phyloP scores from a whole-genome alignment of 2,329 filamentous ascomycete genomes.

The Fusarium pininemorale region DNA sequence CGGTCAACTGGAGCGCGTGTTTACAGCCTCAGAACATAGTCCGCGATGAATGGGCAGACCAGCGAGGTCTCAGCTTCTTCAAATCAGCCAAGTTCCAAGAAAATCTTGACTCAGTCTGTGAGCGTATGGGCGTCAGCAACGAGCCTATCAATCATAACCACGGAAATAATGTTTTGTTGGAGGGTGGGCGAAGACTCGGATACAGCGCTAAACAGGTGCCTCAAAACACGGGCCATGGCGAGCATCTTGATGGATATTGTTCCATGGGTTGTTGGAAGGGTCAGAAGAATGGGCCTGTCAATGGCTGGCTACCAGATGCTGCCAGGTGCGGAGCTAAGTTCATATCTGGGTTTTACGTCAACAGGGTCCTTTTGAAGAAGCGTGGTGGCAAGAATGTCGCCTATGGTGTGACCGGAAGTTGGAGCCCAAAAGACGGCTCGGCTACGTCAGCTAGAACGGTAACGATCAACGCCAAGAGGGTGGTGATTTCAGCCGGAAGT shows the following conservation, averaged over 20 bases:
- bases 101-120: not conserved
- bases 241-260: not conserved
- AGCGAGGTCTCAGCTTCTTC: not conserved
- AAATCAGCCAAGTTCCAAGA: not conserved
- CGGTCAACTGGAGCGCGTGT: not conserved
- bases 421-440: not conserved
- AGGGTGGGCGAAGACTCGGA: not conserved
- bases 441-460: not conserved
- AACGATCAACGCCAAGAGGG: not conserved
- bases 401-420: not conserved
- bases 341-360: not conserved
- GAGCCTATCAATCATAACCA: not conserved
- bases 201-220: not conserved
- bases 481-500: not conserved
- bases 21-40: not conserved
- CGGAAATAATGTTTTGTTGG: not conserved
- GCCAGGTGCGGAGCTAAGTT: not conserved
- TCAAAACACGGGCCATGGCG: not conserved
- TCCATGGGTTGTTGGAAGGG: not conserved
- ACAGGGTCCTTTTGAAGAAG: not conserved
- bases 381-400: not conserved
- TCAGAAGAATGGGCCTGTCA: not conserved
- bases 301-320: not conserved
- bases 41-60: not conserved
- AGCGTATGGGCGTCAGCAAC: not conserved